Evolutionary conservation across 2,329 filamentous ascomycete species (phyloP), one percentile per base, ranked within the genome.

Genomic region (Fusarium verrucosum): DNA sequence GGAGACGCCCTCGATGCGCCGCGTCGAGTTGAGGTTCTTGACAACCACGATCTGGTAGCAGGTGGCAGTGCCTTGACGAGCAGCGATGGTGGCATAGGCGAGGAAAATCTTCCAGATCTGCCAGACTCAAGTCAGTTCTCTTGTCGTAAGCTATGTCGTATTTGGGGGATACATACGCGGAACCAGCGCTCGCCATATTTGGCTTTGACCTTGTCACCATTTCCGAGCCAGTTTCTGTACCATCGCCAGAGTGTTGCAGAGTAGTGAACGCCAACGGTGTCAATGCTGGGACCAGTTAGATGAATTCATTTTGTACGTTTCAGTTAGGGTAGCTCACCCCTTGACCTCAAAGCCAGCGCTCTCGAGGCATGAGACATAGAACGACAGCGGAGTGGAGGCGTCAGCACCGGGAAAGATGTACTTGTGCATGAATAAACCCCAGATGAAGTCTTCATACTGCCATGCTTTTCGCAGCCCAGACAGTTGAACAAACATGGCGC

Each of bases 381-480:
- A 94, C 61, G 91, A 91, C 44, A 97, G 86, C 28, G 94, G 94
- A 50, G 92, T 96, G 26, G 92, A 96, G 25, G 94, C 94, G 75
- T 97, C 94, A 36, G 94, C 94, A 74, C 94, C 94, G 17, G 94
- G 94, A 85, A 97, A 97, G 77, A 97, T 86, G 79, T 97, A 96
- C 83, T 96, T 97, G 87, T 97, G 97, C 89, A 97, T 94, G 84
- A 96, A 97, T 35, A 97, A 83, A 73, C 94, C 94, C 94, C 94
- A 97, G 77, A 95, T 91, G 26, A 97, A 86, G 80, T 97, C 94
- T 82, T 97, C 93, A 74, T 96, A 97, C 79, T 97, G 94, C 94
- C 94, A 97, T 63, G 85, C 83, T 81, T 94, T 95, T 71, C 94
- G 89, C 62, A 97, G 84, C 77, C 94, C 94, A 69, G 94, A 92